Base-by-base conservation (phyloP, 805 yeast genomes). In the Candida parachauliodes region DNA sequence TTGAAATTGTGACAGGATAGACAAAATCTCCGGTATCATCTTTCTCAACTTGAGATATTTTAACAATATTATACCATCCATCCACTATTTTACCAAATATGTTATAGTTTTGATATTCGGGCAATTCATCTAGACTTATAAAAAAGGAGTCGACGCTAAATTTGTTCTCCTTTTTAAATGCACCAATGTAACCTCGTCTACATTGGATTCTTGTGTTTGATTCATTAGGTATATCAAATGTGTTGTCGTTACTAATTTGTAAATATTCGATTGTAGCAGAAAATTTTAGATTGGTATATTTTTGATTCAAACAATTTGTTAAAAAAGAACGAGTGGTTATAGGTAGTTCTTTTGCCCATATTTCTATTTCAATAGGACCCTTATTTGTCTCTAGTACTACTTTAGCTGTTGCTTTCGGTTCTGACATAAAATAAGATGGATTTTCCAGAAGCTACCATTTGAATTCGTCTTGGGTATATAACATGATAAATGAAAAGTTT, bases 281-380 rank as follows among this genome's bases (percentile, higher is more conserved):
- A 48, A 82, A 77, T 26, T 45, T 44, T 37, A 62, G 51, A 10
- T 67, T 70, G 33, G 55, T 55, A 48, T 68, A 79, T 27, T 47
- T 50, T 8, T 70, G 69, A 40, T 71, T 58, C 11, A 66, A 28
- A 45, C 83, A 74, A 25, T 62, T 64, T 35, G 65, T 62, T n/a
- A 83, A 50, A 46, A 83, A 81, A 26, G 51, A 49, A 24, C 68
- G 50, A 21, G 72, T 50, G 1, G 77, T 68, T 0, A 45, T 43
- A 0, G 88, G 88, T 3, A 74, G 56, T 51, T 84, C 87, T 46
- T 76, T 76, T 9, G 88, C 85, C 79, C 83, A 84, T 5, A 83
- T 53, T 40, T 79, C 88, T 1, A 83, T 55, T 18, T 70, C 76
- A 0, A 83, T 55, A 2, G 64, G 57, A 0, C 91, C 91, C 39